Evolutionary conservation across 495 filamentous ascomycete genomes (phyloP), one percentile per base, ranked within the genome.

Genomic region (Penicillium cataractarum): DNA sequence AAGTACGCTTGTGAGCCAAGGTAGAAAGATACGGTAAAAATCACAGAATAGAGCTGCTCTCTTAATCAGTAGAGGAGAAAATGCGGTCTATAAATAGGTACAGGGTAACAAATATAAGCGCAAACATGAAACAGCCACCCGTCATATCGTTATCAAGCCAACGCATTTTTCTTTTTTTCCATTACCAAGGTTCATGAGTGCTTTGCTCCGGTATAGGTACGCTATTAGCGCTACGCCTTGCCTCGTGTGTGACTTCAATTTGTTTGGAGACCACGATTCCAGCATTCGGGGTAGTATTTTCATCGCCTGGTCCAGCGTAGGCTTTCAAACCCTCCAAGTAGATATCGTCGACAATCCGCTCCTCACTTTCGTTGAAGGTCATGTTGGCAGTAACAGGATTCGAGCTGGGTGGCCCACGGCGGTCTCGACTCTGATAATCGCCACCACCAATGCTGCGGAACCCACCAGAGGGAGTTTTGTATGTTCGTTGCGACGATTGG

Each of bases 301-400:
- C 46, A 50, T 13, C 46, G 3, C 24, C 46, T n/a, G 46, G 24
- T 2, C 46, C 46, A 29, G 46, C 46, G 46, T 50, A 29, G 2
- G 24, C 24, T 24, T 50, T 50, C 24, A 50, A 29, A 1, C 46
- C 24, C 46, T 50, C 46, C 15, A 50, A 50, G 0, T 50, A 24
- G 8, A 50, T 24, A 29, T 50, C 29, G 10, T 50, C 46, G 24
- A 50, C 46, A n/a, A 84, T 83, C 33, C 71, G 71, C 64, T 84
- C 82, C 55, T 84, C 80, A 64, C 82, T 84, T 68, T 78, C 81
- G 55, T 67, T 82, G 49, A 82, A 75, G 10, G 81, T 78, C 62
- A 83, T 66, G 8, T 77, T 71, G 31, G 62, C 53, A 6, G 82
- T 83, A 33, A 80, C 76, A 17, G 80, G 80, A 61, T 86, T 73